phyloP scores from a whole-genome alignment of 169 alveolate species.

The Cystoisospora suis region DNA sequence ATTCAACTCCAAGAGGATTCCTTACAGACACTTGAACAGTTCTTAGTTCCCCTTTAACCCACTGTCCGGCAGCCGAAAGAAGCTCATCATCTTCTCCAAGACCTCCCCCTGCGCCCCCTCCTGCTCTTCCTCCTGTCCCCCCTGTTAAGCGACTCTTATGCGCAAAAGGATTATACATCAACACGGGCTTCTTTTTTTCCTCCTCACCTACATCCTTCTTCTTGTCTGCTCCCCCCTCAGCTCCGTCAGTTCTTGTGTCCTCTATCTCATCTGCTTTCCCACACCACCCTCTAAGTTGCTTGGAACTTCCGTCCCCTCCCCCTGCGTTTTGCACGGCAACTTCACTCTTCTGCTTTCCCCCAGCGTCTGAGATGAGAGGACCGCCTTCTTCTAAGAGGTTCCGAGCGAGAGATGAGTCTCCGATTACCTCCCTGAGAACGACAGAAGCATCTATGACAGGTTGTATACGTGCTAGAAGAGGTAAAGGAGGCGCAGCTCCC shows the following conservation, averaged over 20 bases:
- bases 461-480: conserved; percentile 8
- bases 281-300: neutral
- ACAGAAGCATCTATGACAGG: conserved; percentile 40
- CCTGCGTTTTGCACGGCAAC: neutral
- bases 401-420: neutral
- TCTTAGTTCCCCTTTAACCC: conserved; percentile 40
- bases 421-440: neutral
- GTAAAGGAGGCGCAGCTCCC: conserved; percentile 47
- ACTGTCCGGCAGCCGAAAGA: conserved; percentile 30
- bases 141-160: neutral
- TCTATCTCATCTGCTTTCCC: neutral
- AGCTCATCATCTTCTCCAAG: neutral
- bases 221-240: neutral
- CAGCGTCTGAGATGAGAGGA: neutral
- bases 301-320: neutral
- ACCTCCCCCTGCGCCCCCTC: neutral
- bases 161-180: conserved; percentile 28
- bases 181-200: neutral
- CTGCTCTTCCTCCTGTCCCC: neutral
- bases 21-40: conserved; percentile 39
- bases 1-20: conserved; percentile 29
- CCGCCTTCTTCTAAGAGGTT: neutral
- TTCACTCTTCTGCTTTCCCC: neutral
- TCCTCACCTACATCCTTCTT: neutral
- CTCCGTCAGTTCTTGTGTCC: neutral